phyloP scores from a whole-genome alignment of 2,329 filamentous ascomycete species.

The Fusarium papillatum region DNA sequence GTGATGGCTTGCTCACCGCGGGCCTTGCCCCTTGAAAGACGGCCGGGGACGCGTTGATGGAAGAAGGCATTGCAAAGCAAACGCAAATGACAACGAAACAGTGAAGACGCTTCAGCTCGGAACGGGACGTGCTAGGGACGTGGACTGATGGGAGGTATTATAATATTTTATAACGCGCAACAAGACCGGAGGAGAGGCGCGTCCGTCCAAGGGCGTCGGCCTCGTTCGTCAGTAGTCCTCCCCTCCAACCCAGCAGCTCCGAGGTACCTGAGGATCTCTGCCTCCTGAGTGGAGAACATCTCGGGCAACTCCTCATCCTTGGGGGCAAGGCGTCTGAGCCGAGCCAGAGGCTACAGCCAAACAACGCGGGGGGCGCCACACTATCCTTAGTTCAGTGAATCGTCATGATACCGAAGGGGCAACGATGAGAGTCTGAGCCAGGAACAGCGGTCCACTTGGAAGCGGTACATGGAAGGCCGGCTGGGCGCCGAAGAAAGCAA shows the following conservation, averaged over 20 bases:
- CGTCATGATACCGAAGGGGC: conserved; percentile 38
- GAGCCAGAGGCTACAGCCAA: conserved; percentile 24
- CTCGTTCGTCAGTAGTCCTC: conserved; percentile 29
- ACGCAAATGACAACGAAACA: conserved; percentile 23
- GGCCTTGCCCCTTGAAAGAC: conserved; percentile 36
- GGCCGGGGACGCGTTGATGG: conserved; percentile 33
- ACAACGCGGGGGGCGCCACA: conserved; percentile 40
- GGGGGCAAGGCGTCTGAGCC: conserved; percentile 25
- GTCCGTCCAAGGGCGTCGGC: conserved; percentile 33
- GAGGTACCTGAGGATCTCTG: conserved; percentile 41
- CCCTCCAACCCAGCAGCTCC: conserved; percentile 21
- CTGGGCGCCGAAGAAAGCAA: conserved; percentile 26
- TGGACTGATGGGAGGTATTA: conserved; percentile 20
- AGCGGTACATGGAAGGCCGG: conserved; percentile 12
- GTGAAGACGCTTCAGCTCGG: conserved; percentile 9
- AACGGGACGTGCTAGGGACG: conserved; percentile 10
- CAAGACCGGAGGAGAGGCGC: conserved; percentile 7
- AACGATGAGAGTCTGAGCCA: conserved; percentile 30
- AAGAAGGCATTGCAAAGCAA: conserved; percentile 40
- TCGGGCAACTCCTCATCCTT: conserved; percentile 35
- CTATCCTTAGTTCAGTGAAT: conserved; percentile 43
- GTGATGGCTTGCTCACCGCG: conserved; percentile 28
- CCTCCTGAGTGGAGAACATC: conserved; percentile 44
- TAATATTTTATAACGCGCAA: conserved; percentile 30
- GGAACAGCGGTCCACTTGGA: conserved; percentile 40